These are phyloP conservation scores for Priceomyces carsonii DNA, from an alignment of 805 yeast species.

Conservation along the genomic window DNA sequence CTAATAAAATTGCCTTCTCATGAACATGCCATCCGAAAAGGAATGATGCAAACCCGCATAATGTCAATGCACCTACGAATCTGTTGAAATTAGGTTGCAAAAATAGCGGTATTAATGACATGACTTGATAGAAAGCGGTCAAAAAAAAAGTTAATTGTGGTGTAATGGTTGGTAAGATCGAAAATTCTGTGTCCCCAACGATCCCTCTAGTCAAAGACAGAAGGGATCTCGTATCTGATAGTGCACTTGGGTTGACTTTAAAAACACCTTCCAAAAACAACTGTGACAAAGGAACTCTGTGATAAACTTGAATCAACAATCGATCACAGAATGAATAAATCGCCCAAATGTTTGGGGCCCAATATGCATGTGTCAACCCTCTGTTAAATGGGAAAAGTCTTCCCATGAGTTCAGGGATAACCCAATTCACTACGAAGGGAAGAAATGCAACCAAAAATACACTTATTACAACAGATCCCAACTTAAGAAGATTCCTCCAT, in stretches of 20 bases:
- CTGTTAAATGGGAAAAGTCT: constrained; percentile 91
- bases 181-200: constrained; percentile 86
- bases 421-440: constrained; percentile 68
- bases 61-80: constrained; percentile 79
- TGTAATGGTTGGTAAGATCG: constrained; percentile 74
- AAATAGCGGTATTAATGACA: constrained; percentile 71
- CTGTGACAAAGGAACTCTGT: constrained; percentile 32
- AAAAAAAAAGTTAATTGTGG: constrained; percentile 77
- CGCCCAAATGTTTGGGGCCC: constrained; percentile 99
- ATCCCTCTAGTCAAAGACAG: constrained; percentile 70
- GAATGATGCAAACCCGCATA: constrained; percentile 90
- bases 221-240: constrained; percentile 32
- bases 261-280: constrained; percentile 31
- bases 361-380: constrained; percentile 95
- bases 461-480: constrained; percentile 61
- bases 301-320: constrained; percentile 51
- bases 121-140: constrained; percentile 80
- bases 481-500: constrained; percentile 59
- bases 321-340: constrained; percentile 83
- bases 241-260: constrained; percentile 46
- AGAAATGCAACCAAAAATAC: constrained; percentile 71
- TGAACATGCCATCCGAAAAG: constrained; percentile 99
- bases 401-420: constrained; percentile 60
- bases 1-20: constrained; percentile 91
- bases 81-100: constrained; percentile 72